Evolutionary conservation across 495 filamentous ascomycete genomes (phyloP).

Genomic region (Neohortaea acidophila): DNA sequence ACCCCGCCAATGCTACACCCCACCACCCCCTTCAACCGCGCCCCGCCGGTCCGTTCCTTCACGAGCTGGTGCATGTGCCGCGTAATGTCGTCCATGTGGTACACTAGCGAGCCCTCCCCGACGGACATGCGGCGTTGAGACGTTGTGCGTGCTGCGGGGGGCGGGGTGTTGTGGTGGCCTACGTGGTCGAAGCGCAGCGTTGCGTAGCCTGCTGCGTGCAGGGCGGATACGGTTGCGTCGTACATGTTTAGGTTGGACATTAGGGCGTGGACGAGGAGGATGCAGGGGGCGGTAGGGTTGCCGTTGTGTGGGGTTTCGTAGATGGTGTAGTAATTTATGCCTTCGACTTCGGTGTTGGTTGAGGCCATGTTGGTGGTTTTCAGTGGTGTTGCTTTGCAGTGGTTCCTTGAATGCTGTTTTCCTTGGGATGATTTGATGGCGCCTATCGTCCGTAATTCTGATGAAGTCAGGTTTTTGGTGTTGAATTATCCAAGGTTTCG

Average conservation of each 20-base stretch:
- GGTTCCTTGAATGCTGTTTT: constrained; percentile 1
- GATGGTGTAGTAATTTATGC: constrained; percentile 17
- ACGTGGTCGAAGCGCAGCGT: constrained; percentile 15
- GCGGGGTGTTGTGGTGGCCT: constrained; percentile 14
- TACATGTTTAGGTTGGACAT: constrained; percentile 16
- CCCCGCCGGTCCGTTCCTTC: constrained; percentile 5
- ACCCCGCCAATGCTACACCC: constrained; percentile 15
- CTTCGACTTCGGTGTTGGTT: constrained; percentile 8
- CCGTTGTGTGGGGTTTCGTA: constrained; percentile 2
- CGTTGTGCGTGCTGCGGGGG: constrained; percentile 5
- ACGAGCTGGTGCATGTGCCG: constrained; percentile 15
- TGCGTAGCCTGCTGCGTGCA: constrained; percentile 9
- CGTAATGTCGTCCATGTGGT: constrained; percentile 16
- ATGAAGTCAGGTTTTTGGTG: no score
- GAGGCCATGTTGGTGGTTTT: constrained; percentile 3
- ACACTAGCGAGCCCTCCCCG: constrained; percentile 2
- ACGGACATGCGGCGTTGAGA: constrained; percentile 1
- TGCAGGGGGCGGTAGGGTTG: constrained; percentile 5
- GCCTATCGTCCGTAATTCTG: no score
- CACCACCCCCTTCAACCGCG: constrained; percentile 6
- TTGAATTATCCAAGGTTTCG: no score
- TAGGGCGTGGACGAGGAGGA: constrained; percentile 12
- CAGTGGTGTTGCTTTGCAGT: background rate
- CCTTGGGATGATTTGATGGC: background rate
- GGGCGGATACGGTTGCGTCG: constrained; percentile 7